These are phyloP conservation scores for Diaporthe aspalathi DNA, from an alignment of 2,329 filamentous ascomycete genomes.

Conservation along the genomic window DNA sequence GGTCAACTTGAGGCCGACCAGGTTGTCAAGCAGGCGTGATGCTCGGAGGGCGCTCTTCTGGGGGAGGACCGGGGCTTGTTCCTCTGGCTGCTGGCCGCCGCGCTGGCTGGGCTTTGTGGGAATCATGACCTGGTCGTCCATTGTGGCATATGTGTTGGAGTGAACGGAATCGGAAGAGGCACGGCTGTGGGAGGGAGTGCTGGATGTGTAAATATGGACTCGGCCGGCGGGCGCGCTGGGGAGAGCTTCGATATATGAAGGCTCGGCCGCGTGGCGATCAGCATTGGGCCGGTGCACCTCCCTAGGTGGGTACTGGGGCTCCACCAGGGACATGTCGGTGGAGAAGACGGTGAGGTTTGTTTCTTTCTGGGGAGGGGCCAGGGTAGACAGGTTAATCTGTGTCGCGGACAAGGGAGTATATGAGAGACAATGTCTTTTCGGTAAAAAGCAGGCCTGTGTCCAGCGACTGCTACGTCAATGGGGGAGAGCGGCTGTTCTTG, in stretches of 20 bases:
- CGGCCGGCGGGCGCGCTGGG: constrained; percentile 35
- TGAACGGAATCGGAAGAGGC: constrained; percentile 41
- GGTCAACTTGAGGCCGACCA: constrained; percentile 48
- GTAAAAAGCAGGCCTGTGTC: constrained; percentile 23
- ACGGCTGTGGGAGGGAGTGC: constrained; percentile 20
- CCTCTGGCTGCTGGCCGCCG: constrained; percentile 38
- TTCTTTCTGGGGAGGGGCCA: constrained; percentile 8
- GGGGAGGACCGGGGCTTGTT: constrained; percentile 58
- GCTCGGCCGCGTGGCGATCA: constrained; percentile 36
- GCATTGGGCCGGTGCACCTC: constrained; percentile 36
- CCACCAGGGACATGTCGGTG: constrained; percentile 40
- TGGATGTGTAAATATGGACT: constrained; percentile 21
- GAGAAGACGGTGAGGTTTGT: constrained; percentile 28
- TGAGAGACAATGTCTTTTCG: constrained; percentile 38
- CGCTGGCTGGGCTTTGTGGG: constrained; percentile 39
- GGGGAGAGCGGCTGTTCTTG: constrained; percentile 27
- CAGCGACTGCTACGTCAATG: constrained; percentile 27
- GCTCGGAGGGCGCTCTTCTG: constrained; percentile 61
- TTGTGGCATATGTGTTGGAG: constrained; percentile 42
- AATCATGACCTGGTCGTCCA: constrained; percentile 39
- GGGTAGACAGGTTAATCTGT: constrained; percentile 28
- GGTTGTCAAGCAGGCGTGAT: constrained; percentile 57
- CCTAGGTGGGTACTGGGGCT: constrained; percentile 38
- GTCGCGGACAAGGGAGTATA: constrained; percentile 39
- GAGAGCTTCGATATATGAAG: constrained; percentile 36